phyloP scores from a whole-genome alignment of 495 filamentous ascomycete genomes.

The Oidiodendron maius region DNA sequence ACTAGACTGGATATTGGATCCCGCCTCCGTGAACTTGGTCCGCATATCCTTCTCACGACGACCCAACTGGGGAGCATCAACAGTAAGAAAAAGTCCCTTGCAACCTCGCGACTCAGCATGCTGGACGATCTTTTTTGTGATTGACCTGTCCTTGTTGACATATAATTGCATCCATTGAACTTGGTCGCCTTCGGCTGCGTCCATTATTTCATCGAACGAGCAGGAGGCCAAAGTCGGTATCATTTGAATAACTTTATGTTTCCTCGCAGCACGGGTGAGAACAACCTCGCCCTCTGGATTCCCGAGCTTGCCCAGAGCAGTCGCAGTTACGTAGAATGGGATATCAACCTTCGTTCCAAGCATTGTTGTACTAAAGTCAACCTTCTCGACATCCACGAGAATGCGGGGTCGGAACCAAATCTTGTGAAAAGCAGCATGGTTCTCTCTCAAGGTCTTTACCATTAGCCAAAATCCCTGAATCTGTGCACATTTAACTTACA shows the following conservation, averaged over 20 bases:
- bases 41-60: constrained; percentile 95
- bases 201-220: constrained; percentile 94
- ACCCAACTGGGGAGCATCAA: constrained; percentile 93
- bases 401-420: constrained; percentile 94
- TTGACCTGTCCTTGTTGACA: constrained; percentile 92
- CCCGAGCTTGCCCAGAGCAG: constrained; percentile 86
- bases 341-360: constrained; percentile 75
- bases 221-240: constrained; percentile 97
- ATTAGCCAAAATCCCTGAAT: constrained; percentile 4
- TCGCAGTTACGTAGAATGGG: constrained; percentile 91
- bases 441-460: constrained; percentile 84
- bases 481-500: constrained; percentile 42
- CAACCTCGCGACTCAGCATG: constrained; percentile 91
- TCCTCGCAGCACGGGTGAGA: constrained; percentile 75
- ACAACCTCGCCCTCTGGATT: constrained; percentile 86
- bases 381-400: constrained; percentile 77
- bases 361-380: constrained; percentile 86
- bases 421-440: constrained; percentile 92
- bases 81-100: constrained; percentile 96
- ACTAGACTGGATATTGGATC: constrained; percentile 75
- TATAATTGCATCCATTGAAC: constrained; percentile 97
- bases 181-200: constrained; percentile 73
- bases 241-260: constrained; percentile 91
- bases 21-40: constrained; percentile 80
- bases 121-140: constrained; percentile 84